Base-by-base conservation (phyloP, 345 rosid species). In the Euphorbia tirucalli region DNA sequence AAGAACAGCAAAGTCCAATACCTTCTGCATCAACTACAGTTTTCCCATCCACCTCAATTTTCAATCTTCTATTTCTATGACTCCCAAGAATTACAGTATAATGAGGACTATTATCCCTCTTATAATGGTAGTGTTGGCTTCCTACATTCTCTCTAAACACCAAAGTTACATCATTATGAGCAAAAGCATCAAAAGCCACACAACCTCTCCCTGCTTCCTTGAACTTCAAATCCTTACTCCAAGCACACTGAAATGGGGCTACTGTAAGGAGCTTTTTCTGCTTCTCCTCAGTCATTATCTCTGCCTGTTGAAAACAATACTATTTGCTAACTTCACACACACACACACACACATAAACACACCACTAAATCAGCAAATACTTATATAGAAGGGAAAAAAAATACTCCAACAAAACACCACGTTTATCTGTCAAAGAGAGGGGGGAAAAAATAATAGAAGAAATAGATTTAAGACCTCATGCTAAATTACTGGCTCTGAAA, bases 221-320 rank as follows among this genome's bases (percentile, higher is more conserved):
- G 76, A 93, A 95, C 80, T 87, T 95, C 76, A 95, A 82, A 84
- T 93, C 98, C 60, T 93, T 83, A 61, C 93, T 88, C 98, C 99
- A 95, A 61, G 97, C 98, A 83, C 99, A 95, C 88, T 88, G 96
- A 72, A 95, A 95, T 21, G 99, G 98, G 65, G 97, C 96, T n/a
- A 95, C 99, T 0, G 94, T 93, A 61, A 93, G 84, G 70, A 85
- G 88, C 75, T 85, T 89, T 61, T 78, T 89, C 85, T 86, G 90
- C 80, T 84, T 85, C 63, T 48, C 85, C 65, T 79, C 87, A 61
- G 78, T 78, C 88, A 83, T 85, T 69, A 41, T 68, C 65, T 58
- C 75, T 78, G n/a, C n/a, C n/a, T n/a, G n/a, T n/a, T n/a, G n/a
- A n/a, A n/a, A n/a, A n/a, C n/a, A n/a, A n/a, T n/a, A n/a, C n/a